A percentile compares a stretch with the other conserved stretches of the same genome.
These are phyloP conservation scores for Colletotrichum sublineola DNA, from an alignment of 2,329 filamentous ascomycete species.

Conservation along the genomic window DNA sequence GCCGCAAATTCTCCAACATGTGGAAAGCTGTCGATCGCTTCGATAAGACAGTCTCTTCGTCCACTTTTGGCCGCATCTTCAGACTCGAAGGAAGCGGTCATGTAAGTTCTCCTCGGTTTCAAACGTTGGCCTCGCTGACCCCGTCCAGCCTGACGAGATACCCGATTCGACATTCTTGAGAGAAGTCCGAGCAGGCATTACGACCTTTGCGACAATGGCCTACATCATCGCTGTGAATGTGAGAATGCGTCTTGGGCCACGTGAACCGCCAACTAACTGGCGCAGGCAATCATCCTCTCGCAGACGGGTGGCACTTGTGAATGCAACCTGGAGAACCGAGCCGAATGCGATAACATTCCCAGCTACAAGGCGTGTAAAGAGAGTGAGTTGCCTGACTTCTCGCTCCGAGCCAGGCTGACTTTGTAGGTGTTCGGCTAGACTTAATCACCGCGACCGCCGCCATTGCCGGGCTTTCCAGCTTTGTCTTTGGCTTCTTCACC, in stretches of 20 bases:
- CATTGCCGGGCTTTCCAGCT: conserved; percentile 79
- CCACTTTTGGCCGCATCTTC: conserved; percentile 71
- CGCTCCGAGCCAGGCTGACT: conserved; percentile 18
- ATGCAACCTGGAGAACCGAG: conserved; percentile 63
- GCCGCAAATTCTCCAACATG: conserved; percentile 49
- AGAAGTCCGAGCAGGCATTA: conserved; percentile 83
- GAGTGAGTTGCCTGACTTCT: conserved; percentile 50
- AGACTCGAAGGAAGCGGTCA: conserved; percentile 76
- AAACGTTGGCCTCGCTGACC: background rate
- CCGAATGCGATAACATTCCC: conserved; percentile 63
- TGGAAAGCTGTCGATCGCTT: conserved; percentile 54
- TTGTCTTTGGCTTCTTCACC: conserved; percentile 83
- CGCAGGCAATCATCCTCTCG: conserved; percentile 77
- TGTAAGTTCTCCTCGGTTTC: conserved; percentile 59
- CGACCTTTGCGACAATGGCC: conserved; percentile 85
- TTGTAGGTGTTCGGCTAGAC: conserved; percentile 75
- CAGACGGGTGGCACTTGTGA: conserved; percentile 83
- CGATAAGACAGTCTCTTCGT: conserved; percentile 55
- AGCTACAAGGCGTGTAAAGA: conserved; percentile 62
- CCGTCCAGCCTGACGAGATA: conserved; percentile 72
- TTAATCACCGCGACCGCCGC: conserved; percentile 88
- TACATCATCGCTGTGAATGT: conserved; percentile 85
- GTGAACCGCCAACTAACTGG: conserved; percentile 1
- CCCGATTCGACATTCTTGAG: conserved; percentile 79
- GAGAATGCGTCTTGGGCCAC: conserved; percentile 43